These are phyloP conservation scores for Starmera pachycereana DNA, from an alignment of 805 yeast species.

Conservation along the genomic window DNA sequence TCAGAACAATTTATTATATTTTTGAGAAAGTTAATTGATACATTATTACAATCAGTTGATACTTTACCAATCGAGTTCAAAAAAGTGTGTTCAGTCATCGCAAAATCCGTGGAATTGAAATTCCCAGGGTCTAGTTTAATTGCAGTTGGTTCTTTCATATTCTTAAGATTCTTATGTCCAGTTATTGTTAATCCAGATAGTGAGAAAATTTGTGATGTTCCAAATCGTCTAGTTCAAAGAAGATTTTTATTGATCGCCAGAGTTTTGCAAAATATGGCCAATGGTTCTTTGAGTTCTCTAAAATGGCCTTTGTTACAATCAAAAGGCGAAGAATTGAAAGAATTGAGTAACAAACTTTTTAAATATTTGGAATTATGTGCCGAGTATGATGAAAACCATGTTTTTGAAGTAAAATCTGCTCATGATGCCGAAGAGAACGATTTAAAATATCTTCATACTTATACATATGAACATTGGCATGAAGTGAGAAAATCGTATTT, in stretches of 20 bases:
- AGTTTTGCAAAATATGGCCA: constrained; percentile 78
- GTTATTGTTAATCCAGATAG: constrained; percentile 81
- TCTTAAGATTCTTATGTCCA: constrained; percentile 75
- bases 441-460: constrained; percentile 34
- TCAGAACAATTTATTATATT: constrained; percentile 43
- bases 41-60: constrained; percentile 44
- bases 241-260: constrained; percentile 73
- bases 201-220: constrained; percentile 27
- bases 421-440: constrained; percentile 18
- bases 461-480: constrained; percentile 39
- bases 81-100: constrained; percentile 59
- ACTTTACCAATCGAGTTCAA: constrained; percentile 63
- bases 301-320: constrained; percentile 50
- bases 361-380: constrained; percentile 30
- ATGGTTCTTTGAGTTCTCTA: constrained; percentile 56
- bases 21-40: constrained; percentile 44
- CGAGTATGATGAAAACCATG: constrained; percentile 11
- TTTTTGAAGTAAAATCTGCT: constrained; percentile 13
- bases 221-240: constrained; percentile 39
- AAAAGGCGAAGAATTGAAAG: constrained; percentile 30
- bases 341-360: constrained; percentile 28
- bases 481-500: constrained; percentile 20
- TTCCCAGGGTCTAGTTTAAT: constrained; percentile 57
- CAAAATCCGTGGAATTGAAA: constrained; percentile 42
- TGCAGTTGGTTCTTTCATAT: constrained; percentile 81